A percentile compares a stretch with the other conserved stretches of the same genome.
Conservation (phyloP, 768 basidiomycete species). For the Epithele typhae region DNA sequence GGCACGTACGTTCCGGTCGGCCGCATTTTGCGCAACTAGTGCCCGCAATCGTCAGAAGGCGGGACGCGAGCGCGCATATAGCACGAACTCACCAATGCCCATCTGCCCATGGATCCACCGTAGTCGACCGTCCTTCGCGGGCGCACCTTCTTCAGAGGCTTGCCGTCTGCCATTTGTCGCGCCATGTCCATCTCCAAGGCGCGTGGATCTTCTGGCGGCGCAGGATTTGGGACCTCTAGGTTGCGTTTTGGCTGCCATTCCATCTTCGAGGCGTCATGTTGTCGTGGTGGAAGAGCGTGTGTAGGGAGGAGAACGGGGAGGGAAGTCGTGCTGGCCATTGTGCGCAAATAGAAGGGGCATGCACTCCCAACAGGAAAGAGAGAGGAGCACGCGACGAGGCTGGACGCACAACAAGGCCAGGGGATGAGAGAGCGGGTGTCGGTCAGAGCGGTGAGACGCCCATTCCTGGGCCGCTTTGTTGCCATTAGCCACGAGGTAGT, state of each 20-base stretch:
- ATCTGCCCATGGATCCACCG: constrained; percentile 82
- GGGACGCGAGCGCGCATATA: neutral
- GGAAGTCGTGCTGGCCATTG: neutral
- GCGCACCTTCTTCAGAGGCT: constrained; percentile 84
- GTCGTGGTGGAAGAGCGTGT: neutral
- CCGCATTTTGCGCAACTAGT: constrained; percentile 69
- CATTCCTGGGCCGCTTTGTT: no score
- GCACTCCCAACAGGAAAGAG: no score
- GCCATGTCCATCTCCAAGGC: constrained; percentile 73
- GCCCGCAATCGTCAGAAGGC: neutral
- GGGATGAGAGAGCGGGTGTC: no score
- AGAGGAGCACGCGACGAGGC: no score
- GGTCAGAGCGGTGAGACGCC: no score
- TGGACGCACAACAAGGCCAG: no score
- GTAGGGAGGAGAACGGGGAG: constrained; percentile 12
- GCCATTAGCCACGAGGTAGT: no score
- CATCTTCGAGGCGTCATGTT: neutral
- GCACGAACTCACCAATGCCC: constrained; percentile 60
- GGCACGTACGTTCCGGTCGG: constrained; percentile 75
- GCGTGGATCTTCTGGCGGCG: constrained; percentile 76
- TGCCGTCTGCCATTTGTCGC: constrained; percentile 71
- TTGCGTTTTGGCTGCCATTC: constrained; percentile 80
- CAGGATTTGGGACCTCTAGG: constrained; percentile 65
- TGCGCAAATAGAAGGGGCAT: no score
- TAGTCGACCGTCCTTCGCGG: constrained; percentile 95